Evolutionary conservation across 2,329 filamentous ascomycete genomes (phyloP).

Genomic region (Fusarium mangiferae): DNA sequence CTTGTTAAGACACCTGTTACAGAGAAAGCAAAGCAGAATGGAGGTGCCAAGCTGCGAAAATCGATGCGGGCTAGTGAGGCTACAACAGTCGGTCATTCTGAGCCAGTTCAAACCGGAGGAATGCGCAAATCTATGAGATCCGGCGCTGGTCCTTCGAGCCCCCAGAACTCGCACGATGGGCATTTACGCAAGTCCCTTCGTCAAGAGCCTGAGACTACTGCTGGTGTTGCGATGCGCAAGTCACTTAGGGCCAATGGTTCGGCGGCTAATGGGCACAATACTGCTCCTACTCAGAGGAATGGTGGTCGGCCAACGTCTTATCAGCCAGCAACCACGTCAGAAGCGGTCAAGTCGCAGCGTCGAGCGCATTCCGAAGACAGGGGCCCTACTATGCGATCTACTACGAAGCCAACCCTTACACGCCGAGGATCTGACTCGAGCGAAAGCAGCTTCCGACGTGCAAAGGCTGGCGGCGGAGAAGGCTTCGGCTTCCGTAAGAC

Average conservation of each 20-base stretch:
- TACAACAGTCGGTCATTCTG: constrained; percentile 9
- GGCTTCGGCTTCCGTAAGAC: constrained; percentile 75
- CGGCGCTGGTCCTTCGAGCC: constrained; percentile 3
- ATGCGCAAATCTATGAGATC: constrained; percentile 51
- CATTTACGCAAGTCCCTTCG: constrained; percentile 39
- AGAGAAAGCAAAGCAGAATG: not conserved
- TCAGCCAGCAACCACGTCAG: constrained; percentile 34
- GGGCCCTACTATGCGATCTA: constrained; percentile 24
- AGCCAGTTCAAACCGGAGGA: constrained; percentile 26
- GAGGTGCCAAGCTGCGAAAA: constrained; percentile 54
- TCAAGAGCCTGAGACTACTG: constrained; percentile 21
- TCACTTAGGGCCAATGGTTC: constrained; percentile 37
- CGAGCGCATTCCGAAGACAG: constrained; percentile 43
- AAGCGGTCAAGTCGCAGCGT: constrained; percentile 33
- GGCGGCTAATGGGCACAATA: constrained; percentile 5
- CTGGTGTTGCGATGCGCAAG: constrained; percentile 35
- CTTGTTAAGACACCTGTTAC: not conserved
- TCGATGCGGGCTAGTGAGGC: constrained; percentile 56
- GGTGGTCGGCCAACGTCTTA: constrained; percentile 46
- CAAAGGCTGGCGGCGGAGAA: constrained; percentile 58
- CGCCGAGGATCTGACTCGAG: constrained; percentile 73
- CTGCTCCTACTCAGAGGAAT: constrained; percentile 2
- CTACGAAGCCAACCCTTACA: constrained; percentile 52
- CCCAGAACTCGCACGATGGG: constrained; percentile 20
- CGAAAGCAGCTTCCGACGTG: constrained; percentile 84